Conservation (phyloP, 768 basidiomycete species). For the Tulasnella sp. region DNA sequence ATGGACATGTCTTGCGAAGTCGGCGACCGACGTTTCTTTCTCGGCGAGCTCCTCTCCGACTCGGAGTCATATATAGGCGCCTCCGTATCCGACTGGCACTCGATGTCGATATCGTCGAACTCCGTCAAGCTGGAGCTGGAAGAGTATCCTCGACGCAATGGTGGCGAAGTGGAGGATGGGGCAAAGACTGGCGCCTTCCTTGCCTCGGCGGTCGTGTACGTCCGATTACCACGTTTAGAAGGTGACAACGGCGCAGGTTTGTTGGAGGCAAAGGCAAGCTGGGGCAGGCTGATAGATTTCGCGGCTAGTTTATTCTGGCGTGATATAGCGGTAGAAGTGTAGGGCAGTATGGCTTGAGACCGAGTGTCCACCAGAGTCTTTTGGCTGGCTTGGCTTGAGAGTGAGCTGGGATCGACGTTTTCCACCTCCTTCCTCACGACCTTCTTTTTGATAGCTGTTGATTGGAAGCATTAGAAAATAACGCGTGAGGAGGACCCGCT, state of each 20-base stretch:
- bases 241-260: slow-evolving; percentile 8
- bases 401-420: neutral
- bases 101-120: neutral
- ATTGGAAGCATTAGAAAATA: neutral
- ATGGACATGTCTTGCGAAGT: slow-evolving; percentile 1
- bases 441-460: neutral
- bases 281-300: neutral
- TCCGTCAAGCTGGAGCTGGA: neutral
- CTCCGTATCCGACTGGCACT: slow-evolving; percentile 4
- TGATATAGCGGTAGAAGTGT: too few species aligned
- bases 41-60: slow-evolving; percentile 11
- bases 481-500: neutral
- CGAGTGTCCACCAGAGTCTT: slow-evolving; percentile 2
- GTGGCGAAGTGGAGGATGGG: neutral
- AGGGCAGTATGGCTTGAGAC: neutral
- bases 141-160: too few species aligned
- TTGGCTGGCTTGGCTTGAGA: slow-evolving; percentile 8
- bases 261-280: neutral
- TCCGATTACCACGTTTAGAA: slow-evolving; percentile 11
- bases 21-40: slow-evolving; percentile 10
- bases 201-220: slow-evolving; percentile 3
- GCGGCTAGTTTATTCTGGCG: neutral
- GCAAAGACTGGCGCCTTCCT: neutral
- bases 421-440: neutral
- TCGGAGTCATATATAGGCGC: slow-evolving; percentile 8